These are phyloP conservation scores for Populus ilicifolia DNA, from an alignment of 345 rosid species.

Conservation along the genomic window DNA sequence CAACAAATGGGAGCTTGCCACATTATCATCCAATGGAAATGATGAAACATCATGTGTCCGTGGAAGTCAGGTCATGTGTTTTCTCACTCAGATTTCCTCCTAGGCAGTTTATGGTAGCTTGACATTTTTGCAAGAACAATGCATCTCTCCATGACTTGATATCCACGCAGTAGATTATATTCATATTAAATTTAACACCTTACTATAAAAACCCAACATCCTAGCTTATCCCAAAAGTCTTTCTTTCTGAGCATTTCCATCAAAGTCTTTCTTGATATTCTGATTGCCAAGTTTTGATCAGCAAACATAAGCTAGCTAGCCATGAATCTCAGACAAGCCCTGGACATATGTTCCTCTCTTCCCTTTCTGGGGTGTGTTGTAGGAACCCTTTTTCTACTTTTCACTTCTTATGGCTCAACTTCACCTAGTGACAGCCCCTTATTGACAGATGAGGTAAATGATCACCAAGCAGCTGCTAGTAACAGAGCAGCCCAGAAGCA, in stretches of 20 bases:
- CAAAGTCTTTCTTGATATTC: neutral
- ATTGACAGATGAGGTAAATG: neutral
- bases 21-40: neutral
- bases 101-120: neutral
- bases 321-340: slow-evolving; percentile 17
- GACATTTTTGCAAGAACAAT: neutral
- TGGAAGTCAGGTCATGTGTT: neutral
- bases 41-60: neutral
- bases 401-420: neutral
- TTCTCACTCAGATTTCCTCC: neutral
- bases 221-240: neutral
- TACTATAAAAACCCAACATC: neutral
- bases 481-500: slow-evolving; percentile 22
- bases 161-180: neutral
- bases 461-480: neutral
- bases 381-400: slow-evolving; percentile 1
- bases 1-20: neutral
- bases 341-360: slow-evolving; percentile 7
- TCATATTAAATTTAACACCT: neutral
- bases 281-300: neutral
- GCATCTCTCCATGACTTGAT: neutral
- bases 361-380: slow-evolving; percentile 18
- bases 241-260: neutral
- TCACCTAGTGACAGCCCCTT: neutral
- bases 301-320: neutral